Percentiles rank a stretch among this genome's conserved stretches.
Evolutionary conservation across 768 basidiomycete genomes (phyloP).

Genomic region (Agaricus subrufescens): DNA sequence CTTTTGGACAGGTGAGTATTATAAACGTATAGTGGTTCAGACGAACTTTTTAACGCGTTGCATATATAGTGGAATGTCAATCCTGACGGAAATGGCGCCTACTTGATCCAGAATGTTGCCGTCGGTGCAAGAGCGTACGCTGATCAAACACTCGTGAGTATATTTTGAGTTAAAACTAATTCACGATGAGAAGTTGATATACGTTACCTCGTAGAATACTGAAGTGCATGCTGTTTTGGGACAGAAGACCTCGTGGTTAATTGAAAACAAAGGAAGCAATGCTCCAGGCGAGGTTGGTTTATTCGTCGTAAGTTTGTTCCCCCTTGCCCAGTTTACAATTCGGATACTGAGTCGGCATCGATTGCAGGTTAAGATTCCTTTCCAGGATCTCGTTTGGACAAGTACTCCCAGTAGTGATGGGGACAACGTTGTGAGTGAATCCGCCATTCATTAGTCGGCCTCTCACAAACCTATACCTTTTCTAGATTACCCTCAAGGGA

Average conservation of each 20-base stretch:
- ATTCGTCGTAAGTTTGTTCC: not conserved
- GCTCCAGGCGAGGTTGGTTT: not conserved
- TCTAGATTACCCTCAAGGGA: not conserved
- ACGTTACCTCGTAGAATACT: not conserved
- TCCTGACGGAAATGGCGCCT: slow-evolving; percentile 1
- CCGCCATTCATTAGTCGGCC: too few species aligned
- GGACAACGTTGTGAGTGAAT: slow-evolving; percentile 2
- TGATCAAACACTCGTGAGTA: not conserved
- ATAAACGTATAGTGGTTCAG: not conserved
- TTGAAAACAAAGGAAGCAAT: not conserved
- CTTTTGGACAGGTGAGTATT: not conserved
- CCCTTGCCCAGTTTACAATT: not conserved
- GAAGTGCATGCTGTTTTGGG: slow-evolving; percentile 2
- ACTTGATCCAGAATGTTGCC: slow-evolving; percentile 1
- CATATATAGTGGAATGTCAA: not conserved
- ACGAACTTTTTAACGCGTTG: not conserved
- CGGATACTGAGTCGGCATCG: not conserved
- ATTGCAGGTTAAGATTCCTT: slow-evolving; percentile 4
- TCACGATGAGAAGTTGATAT: not conserved
- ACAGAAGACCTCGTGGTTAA: slow-evolving; percentile 5
- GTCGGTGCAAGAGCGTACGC: slow-evolving; percentile 4
- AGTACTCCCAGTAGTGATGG: not conserved
- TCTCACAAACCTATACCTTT: not conserved
- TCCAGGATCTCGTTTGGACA: slow-evolving; percentile 5
- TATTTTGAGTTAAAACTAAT: not conserved